A percentile compares a stretch with the other conserved stretches of the same genome.
Evolutionary conservation across 2,329 filamentous ascomycete species (phyloP).

Genomic region (Colletotrichum lini): DNA sequence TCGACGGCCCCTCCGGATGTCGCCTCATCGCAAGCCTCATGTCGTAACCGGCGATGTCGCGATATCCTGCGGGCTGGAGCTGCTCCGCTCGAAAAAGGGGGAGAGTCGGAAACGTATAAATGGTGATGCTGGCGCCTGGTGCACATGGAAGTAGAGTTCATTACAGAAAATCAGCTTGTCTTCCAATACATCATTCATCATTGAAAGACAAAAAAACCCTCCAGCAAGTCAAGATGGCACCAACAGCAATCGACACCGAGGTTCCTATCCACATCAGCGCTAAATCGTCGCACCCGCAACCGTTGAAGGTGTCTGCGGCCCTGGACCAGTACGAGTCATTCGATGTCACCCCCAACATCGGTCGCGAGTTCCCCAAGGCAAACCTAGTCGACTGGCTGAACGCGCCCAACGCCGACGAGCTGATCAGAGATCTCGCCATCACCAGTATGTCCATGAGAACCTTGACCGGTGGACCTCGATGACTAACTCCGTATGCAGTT

Average conservation of each 20-base stretch:
- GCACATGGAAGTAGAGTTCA: accelerated
- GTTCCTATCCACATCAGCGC: slow-evolving; percentile 30
- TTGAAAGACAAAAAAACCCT: no score
- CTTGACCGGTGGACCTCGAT: not conserved
- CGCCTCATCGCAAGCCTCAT: slow-evolving; percentile 1
- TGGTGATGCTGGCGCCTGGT: not conserved
- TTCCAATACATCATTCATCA: not conserved
- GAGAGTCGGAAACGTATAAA: slow-evolving; percentile 22
- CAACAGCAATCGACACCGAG: slow-evolving; percentile 40
- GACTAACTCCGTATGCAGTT: slow-evolving; percentile 55
- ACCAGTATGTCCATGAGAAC: slow-evolving; percentile 60
- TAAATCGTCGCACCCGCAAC: slow-evolving; percentile 37
- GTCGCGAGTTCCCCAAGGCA: slow-evolving; percentile 65
- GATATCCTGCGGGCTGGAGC: not conserved
- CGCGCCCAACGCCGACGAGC: slow-evolving; percentile 66
- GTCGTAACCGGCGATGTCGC: slow-evolving; percentile 18
- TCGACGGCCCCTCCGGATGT: slow-evolving; percentile 16
- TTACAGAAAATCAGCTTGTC: not conserved
- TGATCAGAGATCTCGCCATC: slow-evolving; percentile 73
- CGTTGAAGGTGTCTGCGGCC: slow-evolving; percentile 54
- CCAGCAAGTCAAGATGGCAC: slow-evolving; percentile 30
- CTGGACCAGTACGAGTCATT: slow-evolving; percentile 61
- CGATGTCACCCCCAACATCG: slow-evolving; percentile 69
- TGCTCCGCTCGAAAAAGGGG: not conserved
- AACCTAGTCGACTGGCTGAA: slow-evolving; percentile 69